Percentiles rank a stretch among this genome's conserved stretches.
Conservation (phyloP, 2,329 filamentous ascomycete genomes). For the Trichophyton verrucosum region DNA sequence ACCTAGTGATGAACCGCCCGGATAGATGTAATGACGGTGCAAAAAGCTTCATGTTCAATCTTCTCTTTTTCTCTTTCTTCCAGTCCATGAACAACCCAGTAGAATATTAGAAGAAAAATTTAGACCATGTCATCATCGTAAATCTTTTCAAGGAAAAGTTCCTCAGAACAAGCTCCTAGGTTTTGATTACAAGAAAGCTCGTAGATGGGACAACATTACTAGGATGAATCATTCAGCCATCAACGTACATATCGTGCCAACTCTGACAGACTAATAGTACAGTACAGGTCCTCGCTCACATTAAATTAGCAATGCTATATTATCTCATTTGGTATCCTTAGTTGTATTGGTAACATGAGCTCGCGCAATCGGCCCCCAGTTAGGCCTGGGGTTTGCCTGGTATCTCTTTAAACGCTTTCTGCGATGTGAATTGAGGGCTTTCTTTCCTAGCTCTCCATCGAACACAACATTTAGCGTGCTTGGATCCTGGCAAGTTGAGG, state of each 20-base stretch:
- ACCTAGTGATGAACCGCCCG: neutral
- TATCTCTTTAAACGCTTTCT: conserved; percentile 67
- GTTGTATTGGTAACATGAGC: conserved; percentile 16
- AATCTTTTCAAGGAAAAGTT: too few relatives aligned
- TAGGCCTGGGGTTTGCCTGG: conserved; percentile 76
- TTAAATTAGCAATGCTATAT: neutral
- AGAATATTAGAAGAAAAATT: neutral
- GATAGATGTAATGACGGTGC: neutral
- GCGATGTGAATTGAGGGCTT: conserved; percentile 37
- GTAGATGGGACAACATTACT: too few relatives aligned
- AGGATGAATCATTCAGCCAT: neutral
- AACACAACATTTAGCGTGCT: conserved; percentile 55
- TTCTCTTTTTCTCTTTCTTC: neutral
- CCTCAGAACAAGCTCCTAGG: too few relatives aligned
- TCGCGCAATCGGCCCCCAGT: conserved; percentile 76
- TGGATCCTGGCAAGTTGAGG: conserved; percentile 15
- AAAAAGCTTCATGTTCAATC: neutral
- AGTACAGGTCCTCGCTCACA: neutral
- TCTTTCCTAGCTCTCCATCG: conserved; percentile 64
- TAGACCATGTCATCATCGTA: neutral
- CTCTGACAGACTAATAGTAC: neutral
- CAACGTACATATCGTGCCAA: neutral
- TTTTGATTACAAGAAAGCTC: too few relatives aligned
- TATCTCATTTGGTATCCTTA: neutral
- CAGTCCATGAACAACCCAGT: neutral